phyloP scores from a whole-genome alignment of 768 basidiomycete genomes.

The Suillus luteus region DNA sequence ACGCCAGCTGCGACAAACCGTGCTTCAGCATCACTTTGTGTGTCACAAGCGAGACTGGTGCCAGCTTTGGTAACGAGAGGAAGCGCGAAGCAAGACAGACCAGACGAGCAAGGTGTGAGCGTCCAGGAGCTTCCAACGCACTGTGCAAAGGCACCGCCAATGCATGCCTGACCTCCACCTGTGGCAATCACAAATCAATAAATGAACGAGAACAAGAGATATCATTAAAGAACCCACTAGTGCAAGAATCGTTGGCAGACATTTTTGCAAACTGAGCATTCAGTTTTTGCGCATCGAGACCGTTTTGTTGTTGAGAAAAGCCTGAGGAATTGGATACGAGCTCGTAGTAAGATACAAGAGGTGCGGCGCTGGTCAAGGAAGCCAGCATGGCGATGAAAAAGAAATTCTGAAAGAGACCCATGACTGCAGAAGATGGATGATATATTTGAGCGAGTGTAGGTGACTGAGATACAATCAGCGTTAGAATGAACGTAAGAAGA shows the following conservation, averaged over 20 bases:
- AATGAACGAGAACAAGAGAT: neutral
- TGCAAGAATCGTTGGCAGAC: conserved; percentile 31
- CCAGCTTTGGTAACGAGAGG: conserved; percentile 44
- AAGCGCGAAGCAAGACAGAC: conserved; percentile 41
- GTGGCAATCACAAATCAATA: neutral
- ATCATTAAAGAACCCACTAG: conserved; percentile 22
- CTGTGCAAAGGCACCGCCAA: conserved; percentile 41
- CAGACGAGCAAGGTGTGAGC: conserved; percentile 33
- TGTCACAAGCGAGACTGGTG: conserved; percentile 52
- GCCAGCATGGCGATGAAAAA: conserved; percentile 12
- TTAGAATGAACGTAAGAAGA: conserved; percentile 5
- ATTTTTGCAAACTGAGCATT: conserved; percentile 38
- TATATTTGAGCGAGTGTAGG: neutral
- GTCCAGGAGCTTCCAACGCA: conserved; percentile 39
- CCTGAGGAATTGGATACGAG: conserved; percentile 19
- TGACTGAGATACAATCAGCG: conserved; percentile 3
- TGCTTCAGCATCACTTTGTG: conserved; percentile 42
- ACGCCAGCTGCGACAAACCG: conserved; percentile 47
- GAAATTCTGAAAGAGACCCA: conserved; percentile 7
- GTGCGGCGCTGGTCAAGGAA: conserved; percentile 12
- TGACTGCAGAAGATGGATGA: neutral
- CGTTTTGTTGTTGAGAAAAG: conserved; percentile 34
- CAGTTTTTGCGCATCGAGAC: conserved; percentile 38
- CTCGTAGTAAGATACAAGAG: conserved; percentile 5
- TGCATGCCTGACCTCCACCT: conserved; percentile 40